Evolutionary conservation across 768 basidiomycete species (phyloP).

Genomic region (Trichaptum fuscoviolaceum): DNA sequence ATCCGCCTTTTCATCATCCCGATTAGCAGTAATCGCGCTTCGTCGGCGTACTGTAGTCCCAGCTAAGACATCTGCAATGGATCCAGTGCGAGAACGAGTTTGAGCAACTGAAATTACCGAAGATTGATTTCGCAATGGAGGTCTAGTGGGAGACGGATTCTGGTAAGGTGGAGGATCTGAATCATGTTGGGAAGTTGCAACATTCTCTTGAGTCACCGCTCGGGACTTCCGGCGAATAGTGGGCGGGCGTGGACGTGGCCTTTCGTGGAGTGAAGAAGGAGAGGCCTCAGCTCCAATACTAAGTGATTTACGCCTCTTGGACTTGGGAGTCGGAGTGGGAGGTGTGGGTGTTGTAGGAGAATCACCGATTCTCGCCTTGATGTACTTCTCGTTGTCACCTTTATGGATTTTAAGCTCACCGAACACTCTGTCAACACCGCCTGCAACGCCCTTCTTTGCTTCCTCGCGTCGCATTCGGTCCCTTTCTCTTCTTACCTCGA

Average conservation of each 20-base stretch:
- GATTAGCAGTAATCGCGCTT: conserved; percentile 26
- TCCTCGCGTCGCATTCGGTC: conserved; percentile 68
- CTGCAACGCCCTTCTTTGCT: conserved; percentile 45
- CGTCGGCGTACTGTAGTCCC: conserved; percentile 35
- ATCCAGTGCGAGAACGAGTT: conserved; percentile 45
- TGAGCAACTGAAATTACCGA: conserved; percentile 39
- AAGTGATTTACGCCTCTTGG: conserved; percentile 2
- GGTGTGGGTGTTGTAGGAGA: conserved; percentile 38
- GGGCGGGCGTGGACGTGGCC: conserved; percentile 35
- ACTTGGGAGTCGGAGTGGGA: conserved; percentile 22
- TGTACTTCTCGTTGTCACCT: conserved; percentile 40
- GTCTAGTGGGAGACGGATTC: conserved; percentile 26
- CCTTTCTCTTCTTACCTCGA: conserved; percentile 68
- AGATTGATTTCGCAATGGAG: conserved; percentile 32
- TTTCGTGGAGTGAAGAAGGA: conserved; percentile 23
- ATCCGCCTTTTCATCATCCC: conserved; percentile 44
- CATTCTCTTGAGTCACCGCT: conserved; percentile 15
- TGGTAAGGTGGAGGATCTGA: conserved; percentile 63
- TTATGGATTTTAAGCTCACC: conserved; percentile 26
- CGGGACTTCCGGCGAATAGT: conserved; percentile 26
- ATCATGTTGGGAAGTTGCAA: conserved; percentile 23
- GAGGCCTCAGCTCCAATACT: neutral
- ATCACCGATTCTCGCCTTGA: conserved; percentile 40
- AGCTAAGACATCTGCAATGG: conserved; percentile 56
- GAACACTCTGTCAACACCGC: conserved; percentile 26